These are phyloP conservation scores for Lunularia cruciata DNA, from an alignment of 225 moss, liverwort and hornwort genomes.

Conservation along the genomic window DNA sequence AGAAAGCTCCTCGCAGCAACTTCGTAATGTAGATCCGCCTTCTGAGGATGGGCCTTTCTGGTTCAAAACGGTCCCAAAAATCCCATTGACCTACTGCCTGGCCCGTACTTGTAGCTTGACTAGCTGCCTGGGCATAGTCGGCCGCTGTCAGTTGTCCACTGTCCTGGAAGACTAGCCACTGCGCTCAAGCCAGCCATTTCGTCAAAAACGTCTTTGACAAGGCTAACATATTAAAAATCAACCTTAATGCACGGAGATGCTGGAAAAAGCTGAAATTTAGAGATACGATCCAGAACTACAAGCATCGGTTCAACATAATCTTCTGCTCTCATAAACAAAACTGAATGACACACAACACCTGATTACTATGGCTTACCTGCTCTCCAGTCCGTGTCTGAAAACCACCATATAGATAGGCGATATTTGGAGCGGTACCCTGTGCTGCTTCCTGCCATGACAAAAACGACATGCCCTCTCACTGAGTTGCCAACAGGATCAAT, in stretches of 20 bases:
- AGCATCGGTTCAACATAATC: too few relatives aligned
- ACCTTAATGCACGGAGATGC: not conserved
- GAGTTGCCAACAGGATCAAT: not conserved
- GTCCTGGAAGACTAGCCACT: slow-evolving; percentile 97
- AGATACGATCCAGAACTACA: too few relatives aligned
- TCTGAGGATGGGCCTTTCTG: slow-evolving; percentile 61
- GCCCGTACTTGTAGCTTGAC: slow-evolving; percentile 65
- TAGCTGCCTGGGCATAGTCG: slow-evolving; percentile 80
- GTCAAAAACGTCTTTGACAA: not conserved
- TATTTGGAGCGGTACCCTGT: slow-evolving; percentile 43
- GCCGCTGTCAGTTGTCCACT: slow-evolving; percentile 77
- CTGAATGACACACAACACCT: too few relatives aligned
- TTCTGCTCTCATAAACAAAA: too few relatives aligned
- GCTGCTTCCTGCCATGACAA: slow-evolving; percentile 51
- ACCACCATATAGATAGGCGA: slow-evolving; percentile 75
- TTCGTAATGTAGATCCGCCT: slow-evolving; percentile 76
- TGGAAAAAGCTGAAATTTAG: not conserved
- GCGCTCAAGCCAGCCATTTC: slow-evolving; percentile 31
- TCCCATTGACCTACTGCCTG: slow-evolving; percentile 89
- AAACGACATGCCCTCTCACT: not conserved
- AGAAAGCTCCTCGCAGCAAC: slow-evolving; percentile 75
- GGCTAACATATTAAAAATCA: not conserved
- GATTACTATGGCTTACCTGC: slow-evolving; percentile 50
- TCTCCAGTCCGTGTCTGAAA: slow-evolving; percentile 91
- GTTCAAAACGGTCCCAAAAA: slow-evolving; percentile 92